A percentile compares a stretch with the other conserved stretches of the same genome.
Evolutionary conservation across 164 flowering plant species (phyloP).

Genomic region (Brasenia schreberi): DNA sequence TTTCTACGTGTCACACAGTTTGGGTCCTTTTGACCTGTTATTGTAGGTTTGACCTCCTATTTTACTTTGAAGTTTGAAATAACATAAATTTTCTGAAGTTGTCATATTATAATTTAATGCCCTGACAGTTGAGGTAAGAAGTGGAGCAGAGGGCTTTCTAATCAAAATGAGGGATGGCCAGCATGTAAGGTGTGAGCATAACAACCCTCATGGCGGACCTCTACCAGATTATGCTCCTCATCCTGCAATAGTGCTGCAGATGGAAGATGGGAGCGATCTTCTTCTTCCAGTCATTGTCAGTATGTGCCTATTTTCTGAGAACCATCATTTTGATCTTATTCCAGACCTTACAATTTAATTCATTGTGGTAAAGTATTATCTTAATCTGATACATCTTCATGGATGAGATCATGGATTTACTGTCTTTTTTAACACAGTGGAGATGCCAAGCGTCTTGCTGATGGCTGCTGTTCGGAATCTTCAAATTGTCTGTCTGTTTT

Average conservation of each 20-base stretch:
- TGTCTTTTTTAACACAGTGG: slow-evolving; percentile 51
- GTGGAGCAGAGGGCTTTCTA: slow-evolving; percentile 85
- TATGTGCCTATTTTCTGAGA: slow-evolving; percentile 29
- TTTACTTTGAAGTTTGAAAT: too few species aligned
- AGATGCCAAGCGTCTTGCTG: slow-evolving; percentile 90
- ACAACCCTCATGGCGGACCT: slow-evolving; percentile 91
- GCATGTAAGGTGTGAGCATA: slow-evolving; percentile 76
- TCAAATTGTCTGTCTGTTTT: slow-evolving; percentile 54
- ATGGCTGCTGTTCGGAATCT: slow-evolving; percentile 97
- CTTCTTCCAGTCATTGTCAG: slow-evolving; percentile 97
- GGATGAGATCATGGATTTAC: background rate
- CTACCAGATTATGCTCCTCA: slow-evolving; percentile 89
- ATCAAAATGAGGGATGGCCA: slow-evolving; percentile 94
- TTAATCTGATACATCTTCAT: background rate
- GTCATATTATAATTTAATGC: background rate
- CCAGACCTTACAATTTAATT: background rate
- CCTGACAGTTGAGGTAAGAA: slow-evolving; percentile 82
- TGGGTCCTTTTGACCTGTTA: too few species aligned
- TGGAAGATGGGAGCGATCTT: slow-evolving; percentile 98
- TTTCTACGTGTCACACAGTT: too few species aligned
- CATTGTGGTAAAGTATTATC: background rate
- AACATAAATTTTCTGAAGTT: too few species aligned
- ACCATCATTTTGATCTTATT: background rate
- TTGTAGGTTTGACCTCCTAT: too few species aligned
- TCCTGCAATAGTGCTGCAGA: slow-evolving; percentile 94